Evolutionary conservation across 805 yeast species (phyloP).

Genomic region (Saccharomycopsis synnaedendra): DNA sequence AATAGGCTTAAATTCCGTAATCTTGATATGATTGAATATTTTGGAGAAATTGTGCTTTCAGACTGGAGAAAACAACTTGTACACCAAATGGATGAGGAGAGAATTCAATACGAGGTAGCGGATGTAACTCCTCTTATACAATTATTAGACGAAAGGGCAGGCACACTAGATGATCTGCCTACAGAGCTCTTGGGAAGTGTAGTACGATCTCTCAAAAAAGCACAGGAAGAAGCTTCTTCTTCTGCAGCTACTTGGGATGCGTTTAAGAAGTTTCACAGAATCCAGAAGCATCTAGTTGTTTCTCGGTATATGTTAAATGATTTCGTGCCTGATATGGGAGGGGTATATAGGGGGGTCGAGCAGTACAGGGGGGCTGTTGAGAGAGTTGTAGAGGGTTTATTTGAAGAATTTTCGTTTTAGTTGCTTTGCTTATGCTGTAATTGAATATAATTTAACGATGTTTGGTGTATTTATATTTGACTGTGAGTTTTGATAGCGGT

Average conservation of each 20-base stretch:
- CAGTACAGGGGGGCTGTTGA: too few relatives aligned
- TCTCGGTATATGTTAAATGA: too few relatives aligned
- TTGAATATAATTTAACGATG: too few relatives aligned
- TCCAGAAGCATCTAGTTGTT: background rate
- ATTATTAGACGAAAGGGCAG: too few relatives aligned
- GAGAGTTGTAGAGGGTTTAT: too few relatives aligned
- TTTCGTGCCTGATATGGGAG: too few relatives aligned
- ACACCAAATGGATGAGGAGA: background rate
- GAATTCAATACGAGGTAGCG: background rate
- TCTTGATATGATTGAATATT: background rate
- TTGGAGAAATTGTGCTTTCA: background rate
- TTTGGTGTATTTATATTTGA: too few relatives aligned
- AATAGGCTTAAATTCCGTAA: background rate
- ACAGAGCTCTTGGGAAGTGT: background rate
- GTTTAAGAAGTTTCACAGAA: background rate
- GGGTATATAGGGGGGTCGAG: too few relatives aligned
- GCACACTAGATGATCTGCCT: background rate
- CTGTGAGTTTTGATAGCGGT: too few relatives aligned
- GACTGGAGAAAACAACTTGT: background rate
- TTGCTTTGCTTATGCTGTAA: too few relatives aligned
- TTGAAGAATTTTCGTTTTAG: too few relatives aligned
- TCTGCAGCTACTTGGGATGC: background rate
- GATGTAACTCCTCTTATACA: background rate
- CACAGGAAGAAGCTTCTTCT: background rate
- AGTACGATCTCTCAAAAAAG: background rate